Evolutionary conservation across 495 filamentous ascomycete species (phyloP), one percentile per base, ranked within the genome.

Genomic region (Penicillium diatomitis): DNA sequence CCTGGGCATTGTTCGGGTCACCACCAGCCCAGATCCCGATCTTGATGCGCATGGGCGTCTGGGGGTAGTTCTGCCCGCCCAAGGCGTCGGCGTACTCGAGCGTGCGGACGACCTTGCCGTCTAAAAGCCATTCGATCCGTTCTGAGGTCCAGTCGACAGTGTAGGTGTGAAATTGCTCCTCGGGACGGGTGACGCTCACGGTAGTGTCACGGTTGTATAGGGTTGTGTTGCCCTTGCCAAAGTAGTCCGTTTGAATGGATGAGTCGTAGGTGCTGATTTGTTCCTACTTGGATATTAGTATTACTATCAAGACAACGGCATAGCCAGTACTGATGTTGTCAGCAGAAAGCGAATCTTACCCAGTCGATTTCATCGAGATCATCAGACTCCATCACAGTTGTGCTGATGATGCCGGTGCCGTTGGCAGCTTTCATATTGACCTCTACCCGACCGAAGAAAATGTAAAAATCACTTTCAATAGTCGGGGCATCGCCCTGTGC

Each of bases 351-450:
- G 1, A n/a, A 11, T 45, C 85, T 82, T 66, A 89, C 82, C 80
- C 88, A 90, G 69, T 97, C 92, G 57, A 98, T 87, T 71, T 98
- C 92, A 65, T 98, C 92, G 8, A 96, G 77, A 52, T 82, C 80
- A 62, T 94, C 89, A 7, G 90, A 96, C 61, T 91, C 82, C 40
- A 97, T 65, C 5, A 97, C 87, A 42, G 87, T 75, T 5, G 83
- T 88, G 67, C 84, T 77, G 59, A 94, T 78, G 47, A 95, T 83
- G 53, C 89, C 89, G 30, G 71, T 74, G 11, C 89, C 89, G 2
- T 72, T 68, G 2, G 89, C 80, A 8, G 85, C 82, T 69, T 87
- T 83, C 72, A 90, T 73, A 46, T 72, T 73, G 39, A 90, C 79
- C 58, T 88, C 85, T 43, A 85, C 76, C 50, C 75, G 75, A 38